phyloP scores from a whole-genome alignment of 371 early-diverging fungal genomes.

The Phascolomyces articulosus region DNA sequence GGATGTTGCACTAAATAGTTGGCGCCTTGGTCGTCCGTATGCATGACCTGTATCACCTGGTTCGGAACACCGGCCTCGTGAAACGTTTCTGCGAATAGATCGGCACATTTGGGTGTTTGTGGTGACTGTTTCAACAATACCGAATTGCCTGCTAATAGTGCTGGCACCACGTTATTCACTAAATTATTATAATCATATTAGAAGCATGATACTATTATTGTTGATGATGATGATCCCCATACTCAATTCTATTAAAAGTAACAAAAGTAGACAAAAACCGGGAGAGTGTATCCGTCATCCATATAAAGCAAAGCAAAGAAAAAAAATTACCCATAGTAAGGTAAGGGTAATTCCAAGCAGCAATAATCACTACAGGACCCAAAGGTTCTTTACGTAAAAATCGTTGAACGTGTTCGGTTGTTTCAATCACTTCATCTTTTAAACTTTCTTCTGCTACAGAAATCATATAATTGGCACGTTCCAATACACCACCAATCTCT shows the following conservation, averaged over 20 bases:
- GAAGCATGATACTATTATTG: conserved; percentile 6
- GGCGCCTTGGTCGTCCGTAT: conserved; percentile 62
- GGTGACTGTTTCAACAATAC: conserved; percentile 85
- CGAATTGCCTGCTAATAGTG: conserved; percentile 78
- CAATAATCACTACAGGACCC: conserved; percentile 59
- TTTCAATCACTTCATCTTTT: conserved; percentile 55
- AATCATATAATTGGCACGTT: conserved; percentile 76
- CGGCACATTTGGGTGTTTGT: conserved; percentile 80
- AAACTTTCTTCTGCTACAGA: conserved; percentile 70
- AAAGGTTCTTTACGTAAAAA: conserved; percentile 78
- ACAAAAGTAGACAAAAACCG: background rate
- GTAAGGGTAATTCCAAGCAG: conserved; percentile 76
- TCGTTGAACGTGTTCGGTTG: conserved; percentile 53
- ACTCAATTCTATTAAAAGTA: background rate
- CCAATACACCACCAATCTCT: conserved; percentile 74
- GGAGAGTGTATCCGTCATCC: no score
- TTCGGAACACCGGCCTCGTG: conserved; percentile 74
- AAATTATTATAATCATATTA: no score
- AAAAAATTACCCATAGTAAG: conserved; percentile 21
- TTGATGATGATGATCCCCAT: background rate
- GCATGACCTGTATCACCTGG: conserved; percentile 68
- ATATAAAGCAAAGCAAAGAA: background rate
- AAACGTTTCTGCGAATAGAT: conserved; percentile 69
- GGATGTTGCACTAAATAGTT: conserved; percentile 59
- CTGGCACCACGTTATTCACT: conserved; percentile 81